Conservation (phyloP, 805 yeast species). For the Geotrichum ghanense region DNA sequence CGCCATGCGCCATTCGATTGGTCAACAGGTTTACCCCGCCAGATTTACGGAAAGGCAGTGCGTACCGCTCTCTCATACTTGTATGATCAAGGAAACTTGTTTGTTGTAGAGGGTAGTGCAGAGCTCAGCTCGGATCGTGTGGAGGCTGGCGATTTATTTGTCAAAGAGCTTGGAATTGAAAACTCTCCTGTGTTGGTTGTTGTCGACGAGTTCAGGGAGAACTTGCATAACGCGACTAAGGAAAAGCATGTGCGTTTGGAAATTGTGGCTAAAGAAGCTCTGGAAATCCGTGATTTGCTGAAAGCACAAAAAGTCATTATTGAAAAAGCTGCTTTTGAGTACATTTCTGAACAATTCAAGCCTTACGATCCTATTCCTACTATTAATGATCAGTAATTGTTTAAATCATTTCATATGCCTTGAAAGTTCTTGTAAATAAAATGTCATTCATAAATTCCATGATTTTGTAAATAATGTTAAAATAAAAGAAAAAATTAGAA, state of each 20-base stretch:
- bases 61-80: slow-evolving; percentile 74
- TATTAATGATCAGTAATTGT: too few species aligned
- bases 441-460: too few species aligned
- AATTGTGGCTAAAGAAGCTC: slow-evolving; percentile 62
- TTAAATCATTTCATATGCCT: too few species aligned
- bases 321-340: slow-evolving; percentile 62
- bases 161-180: slow-evolving; percentile 31
- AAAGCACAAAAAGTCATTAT: slow-evolving; percentile 67
- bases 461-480: too few species aligned
- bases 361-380: slow-evolving; percentile 1
- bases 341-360: slow-evolving; percentile 24
- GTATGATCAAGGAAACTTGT: slow-evolving; percentile 63
- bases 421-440: too few species aligned
- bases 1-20: slow-evolving; percentile 85
- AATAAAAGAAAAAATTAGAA: too few species aligned
- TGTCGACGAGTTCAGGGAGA: slow-evolving; percentile 46
- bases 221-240: slow-evolving; percentile 46
- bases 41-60: slow-evolving; percentile 65
- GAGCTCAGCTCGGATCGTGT: slow-evolving; percentile 26
- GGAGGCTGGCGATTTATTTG: slow-evolving; percentile 38
- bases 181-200: slow-evolving; percentile 37
- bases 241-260: slow-evolving; percentile 42
- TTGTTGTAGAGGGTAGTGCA: slow-evolving; percentile 48
- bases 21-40: slow-evolving; percentile 62
- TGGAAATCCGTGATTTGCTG: slow-evolving; percentile 73